A percentile compares a stretch with the other conserved stretches of the same genome.
Conservation (phyloP, 1,284 basidiomycete species). For the Retiboletus fuscus region DNA sequence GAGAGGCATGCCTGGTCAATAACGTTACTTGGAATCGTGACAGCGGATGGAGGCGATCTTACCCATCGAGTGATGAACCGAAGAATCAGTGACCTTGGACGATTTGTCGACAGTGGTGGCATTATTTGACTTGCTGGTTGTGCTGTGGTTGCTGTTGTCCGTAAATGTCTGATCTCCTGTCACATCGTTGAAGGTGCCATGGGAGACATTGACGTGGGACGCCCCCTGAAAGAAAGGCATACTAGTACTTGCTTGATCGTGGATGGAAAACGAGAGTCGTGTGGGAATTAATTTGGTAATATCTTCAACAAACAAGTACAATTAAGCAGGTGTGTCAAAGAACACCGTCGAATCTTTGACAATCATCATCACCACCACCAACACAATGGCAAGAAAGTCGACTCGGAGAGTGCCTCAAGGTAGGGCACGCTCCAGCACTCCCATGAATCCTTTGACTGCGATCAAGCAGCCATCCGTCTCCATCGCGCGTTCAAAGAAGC, state of each 20-base stretch:
- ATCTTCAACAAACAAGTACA: slow-evolving; percentile 27
- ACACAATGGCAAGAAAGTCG: slow-evolving; percentile 40
- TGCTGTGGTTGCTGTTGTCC: slow-evolving; percentile 37
- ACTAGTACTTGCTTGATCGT: background rate
- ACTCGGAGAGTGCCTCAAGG: slow-evolving; percentile 41
- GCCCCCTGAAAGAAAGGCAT: slow-evolving; percentile 47
- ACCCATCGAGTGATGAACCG: slow-evolving; percentile 46
- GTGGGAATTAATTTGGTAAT: slow-evolving; percentile 16
- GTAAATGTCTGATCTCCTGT: slow-evolving; percentile 38
- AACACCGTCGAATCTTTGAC: slow-evolving; percentile 17
- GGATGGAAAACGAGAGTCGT: background rate
- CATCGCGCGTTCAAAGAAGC: slow-evolving; percentile 34
- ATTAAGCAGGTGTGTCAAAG: slow-evolving; percentile 21
- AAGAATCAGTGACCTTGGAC: slow-evolving; percentile 38
- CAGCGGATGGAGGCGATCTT: slow-evolving; percentile 8
- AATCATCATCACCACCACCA: slow-evolving; percentile 29
- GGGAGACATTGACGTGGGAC: slow-evolving; percentile 30
- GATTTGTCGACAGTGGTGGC: slow-evolving; percentile 35
- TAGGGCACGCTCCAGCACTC: slow-evolving; percentile 43
- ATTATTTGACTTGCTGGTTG: slow-evolving; percentile 37
- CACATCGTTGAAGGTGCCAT: slow-evolving; percentile 41
- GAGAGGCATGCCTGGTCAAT: slow-evolving; percentile 25
- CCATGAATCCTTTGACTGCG: slow-evolving; percentile 35
- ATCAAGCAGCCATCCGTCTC: slow-evolving; percentile 43
- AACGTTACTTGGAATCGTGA: background rate